Base-by-base conservation (phyloP, 495 filamentous ascomycete genomes). In the Podospora bellae-mahoneyi region DNA sequence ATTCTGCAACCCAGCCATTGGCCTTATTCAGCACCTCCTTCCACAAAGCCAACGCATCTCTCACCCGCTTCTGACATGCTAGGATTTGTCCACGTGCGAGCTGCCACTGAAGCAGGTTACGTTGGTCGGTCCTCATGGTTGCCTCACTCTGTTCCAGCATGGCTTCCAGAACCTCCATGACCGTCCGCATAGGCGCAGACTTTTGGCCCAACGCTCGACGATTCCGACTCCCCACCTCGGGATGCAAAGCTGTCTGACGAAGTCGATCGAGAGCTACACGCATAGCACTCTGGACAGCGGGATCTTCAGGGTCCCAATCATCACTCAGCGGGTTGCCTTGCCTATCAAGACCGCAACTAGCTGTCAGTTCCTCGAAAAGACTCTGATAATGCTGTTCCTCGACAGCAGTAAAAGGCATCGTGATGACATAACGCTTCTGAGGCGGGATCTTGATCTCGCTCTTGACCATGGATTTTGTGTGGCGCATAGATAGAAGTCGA, bases 381-480 rank as follows among this genome's bases (percentile, higher is more conserved):
- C 86, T 84, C 19, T 82, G 79, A 73, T 99, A 99, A 66, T 93
- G 86, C 73, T 97, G 91, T 71, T 97, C 90, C 73, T 99, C 95
- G 19, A 97, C 84, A 1, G 90, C 84, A 2, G 88, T 92, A 73
- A 97, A 97, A 0, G 94, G 93, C 64, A 94, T 87, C 0, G 91
- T 95, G 64, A 99, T 91, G 18, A 97, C 88, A 67, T 94, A 86
- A 1, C 95, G 87, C 68, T 89, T 91, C 73, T 98, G 94, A 2
- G 86, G 83, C 15, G 94, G 94, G 1, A 92, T 79, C 3, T 74
- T 74, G 15, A 92, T 78, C 66, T 99, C 93, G 44, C 87, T 83
- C 56, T 92, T 85, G 28, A 97, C 86, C 30, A 86, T 81, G 63
- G 88, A 84, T 78, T 99, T 99, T 19, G 89, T 94, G 74, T 99